These are phyloP conservation scores for Vitis riparia DNA, from an alignment of 164 flowering plant species.

Conservation along the genomic window DNA sequence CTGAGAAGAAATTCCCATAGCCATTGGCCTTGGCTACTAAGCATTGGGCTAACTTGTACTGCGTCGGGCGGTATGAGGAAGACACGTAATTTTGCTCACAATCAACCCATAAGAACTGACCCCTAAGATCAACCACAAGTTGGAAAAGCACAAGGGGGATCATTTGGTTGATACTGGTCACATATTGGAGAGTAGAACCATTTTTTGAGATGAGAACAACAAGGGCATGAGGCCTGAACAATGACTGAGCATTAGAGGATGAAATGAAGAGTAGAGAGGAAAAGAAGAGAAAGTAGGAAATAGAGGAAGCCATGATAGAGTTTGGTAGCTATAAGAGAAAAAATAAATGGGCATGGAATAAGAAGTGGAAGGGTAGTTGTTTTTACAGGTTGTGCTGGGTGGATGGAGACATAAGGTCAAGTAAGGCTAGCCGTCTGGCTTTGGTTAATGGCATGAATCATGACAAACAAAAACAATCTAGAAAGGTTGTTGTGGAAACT, in stretches of 20 bases:
- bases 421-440: no score
- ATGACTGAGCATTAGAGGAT: constrained; percentile 14
- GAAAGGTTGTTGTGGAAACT: no score
- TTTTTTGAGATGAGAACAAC: constrained; percentile 44
- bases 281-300: not conserved
- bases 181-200: constrained; percentile 33
- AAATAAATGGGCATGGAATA: no score
- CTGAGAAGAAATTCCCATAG: constrained; percentile 25
- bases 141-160: constrained; percentile 35
- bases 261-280: not conserved
- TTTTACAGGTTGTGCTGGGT: no score
- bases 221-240: constrained; percentile 32
- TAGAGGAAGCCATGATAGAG: constrained; percentile 11
- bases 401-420: no score
- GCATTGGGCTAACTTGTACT: constrained; percentile 38
- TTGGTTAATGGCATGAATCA: no score
- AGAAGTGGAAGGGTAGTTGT: no score
- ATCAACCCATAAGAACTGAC: no score
- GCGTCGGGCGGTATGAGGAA: not conserved
- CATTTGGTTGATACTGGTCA: constrained; percentile 29
- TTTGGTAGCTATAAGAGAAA: no score
- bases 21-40: constrained; percentile 16
- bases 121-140: no score
- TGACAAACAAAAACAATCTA: no score
- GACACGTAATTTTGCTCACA: no score